A percentile compares a stretch with the other conserved stretches of the same genome.
These are phyloP conservation scores for Lactarius pseudohatsudake DNA, from an alignment of 768 basidiomycete species.

Conservation along the genomic window DNA sequence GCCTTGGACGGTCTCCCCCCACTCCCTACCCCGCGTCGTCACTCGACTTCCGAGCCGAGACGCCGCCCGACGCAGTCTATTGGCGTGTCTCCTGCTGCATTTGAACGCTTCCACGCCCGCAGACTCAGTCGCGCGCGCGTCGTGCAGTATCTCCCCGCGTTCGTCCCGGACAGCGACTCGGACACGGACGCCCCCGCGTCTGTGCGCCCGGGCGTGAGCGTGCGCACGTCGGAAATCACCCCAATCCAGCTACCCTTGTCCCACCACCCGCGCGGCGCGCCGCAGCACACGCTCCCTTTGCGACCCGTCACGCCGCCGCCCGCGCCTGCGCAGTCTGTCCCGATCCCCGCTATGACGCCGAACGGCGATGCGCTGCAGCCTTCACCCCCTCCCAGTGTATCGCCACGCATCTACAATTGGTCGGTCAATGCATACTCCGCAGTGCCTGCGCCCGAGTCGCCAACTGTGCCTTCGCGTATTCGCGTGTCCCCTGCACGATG, in stretches of 20 bases:
- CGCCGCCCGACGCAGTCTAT: conserved; percentile 7
- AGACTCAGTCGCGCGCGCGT: conserved; percentile 15
- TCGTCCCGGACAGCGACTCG: conserved; percentile 11
- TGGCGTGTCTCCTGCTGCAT: conserved; percentile 9
- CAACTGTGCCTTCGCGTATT: conserved; percentile 16
- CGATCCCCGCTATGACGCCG: conserved; percentile 7
- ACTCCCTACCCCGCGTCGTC: conserved; percentile 17
- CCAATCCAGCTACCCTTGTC: conserved; percentile 28
- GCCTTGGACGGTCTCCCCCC: conserved; percentile 11
- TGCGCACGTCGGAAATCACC: conserved; percentile 28
- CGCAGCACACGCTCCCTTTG: conserved; percentile 5
- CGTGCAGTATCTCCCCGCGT: conserved; percentile 6
- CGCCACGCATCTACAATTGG: conserved; percentile 28
- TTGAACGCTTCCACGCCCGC: conserved; percentile 21
- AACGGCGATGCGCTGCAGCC: conserved; percentile 15
- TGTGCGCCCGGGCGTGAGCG: conserved; percentile 16
- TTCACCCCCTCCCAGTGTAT: conserved; percentile 29
- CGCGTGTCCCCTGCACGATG: conserved; percentile 19
- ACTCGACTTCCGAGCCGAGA: conserved; percentile 22
- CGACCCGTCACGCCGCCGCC: conserved; percentile 17
- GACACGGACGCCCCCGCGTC: conserved; percentile 12
- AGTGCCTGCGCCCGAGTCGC: conserved; percentile 17
- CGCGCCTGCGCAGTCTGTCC: neutral
- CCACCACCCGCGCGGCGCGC: conserved; percentile 16
- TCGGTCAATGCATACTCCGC: neutral